phyloP scores from a whole-genome alignment of 495 filamentous ascomycete genomes.

The Tetracladium setigerum region DNA sequence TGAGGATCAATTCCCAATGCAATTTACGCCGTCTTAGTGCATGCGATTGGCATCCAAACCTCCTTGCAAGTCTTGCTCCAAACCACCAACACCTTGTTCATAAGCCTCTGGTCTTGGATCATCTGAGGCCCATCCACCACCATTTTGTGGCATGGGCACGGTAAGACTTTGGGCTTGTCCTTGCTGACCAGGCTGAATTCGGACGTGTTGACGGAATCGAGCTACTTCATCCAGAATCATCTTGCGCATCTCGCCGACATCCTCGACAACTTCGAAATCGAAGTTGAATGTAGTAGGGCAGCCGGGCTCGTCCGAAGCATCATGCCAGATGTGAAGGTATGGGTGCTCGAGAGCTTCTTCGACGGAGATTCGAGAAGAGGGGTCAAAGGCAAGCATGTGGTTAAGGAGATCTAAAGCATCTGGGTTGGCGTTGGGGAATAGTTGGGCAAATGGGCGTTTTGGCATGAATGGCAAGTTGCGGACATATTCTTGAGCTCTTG shows the following conservation, averaged over 20 bases:
- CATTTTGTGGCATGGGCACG: constrained; percentile 23
- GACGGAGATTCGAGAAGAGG: constrained; percentile 81
- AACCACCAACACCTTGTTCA: constrained; percentile 44
- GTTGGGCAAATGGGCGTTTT: constrained; percentile 76
- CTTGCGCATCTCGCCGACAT: constrained; percentile 85
- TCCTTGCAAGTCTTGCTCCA: constrained; percentile 81
- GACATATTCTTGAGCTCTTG: constrained; percentile 95
- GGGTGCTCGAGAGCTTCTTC: constrained; percentile 92
- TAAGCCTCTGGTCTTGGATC: constrained; percentile 76
- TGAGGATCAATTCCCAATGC: no score
- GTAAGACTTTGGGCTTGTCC: constrained; percentile 9
- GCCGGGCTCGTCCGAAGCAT: constrained; percentile 87
- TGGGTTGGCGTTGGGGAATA: constrained; percentile 93
- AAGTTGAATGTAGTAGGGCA: constrained; percentile 96
- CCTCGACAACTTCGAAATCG: constrained; percentile 92
- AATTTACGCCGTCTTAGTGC: no score
- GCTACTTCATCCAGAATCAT: constrained; percentile 95
- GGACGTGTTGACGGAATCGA: constrained; percentile 69
- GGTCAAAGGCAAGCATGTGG: constrained; percentile 96
- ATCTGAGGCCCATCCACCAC: constrained; percentile 65
- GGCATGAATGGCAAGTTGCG: constrained; percentile 95
- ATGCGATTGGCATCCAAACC: constrained; percentile 60
- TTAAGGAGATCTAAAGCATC: constrained; percentile 93
- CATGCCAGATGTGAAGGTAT: constrained; percentile 97
- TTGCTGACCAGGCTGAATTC: constrained; percentile 49